Conservation (phyloP, 2,329 filamentous ascomycete genomes). For the Hortaea werneckii region DNA sequence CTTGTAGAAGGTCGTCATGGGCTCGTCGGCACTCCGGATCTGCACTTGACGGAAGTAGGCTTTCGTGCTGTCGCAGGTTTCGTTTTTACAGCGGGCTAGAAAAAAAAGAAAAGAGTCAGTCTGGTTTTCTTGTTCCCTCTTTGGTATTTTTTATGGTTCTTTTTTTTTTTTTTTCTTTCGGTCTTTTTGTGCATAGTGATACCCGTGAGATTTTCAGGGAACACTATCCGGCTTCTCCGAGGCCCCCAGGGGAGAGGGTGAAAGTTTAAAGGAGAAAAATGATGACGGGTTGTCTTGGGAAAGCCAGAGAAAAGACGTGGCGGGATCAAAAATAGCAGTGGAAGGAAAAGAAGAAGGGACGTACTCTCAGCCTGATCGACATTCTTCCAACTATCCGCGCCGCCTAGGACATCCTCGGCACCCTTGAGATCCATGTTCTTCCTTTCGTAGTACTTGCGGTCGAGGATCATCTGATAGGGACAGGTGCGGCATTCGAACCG, state of each 20-base stretch:
- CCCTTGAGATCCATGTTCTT: constrained; percentile 73
- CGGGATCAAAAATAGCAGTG: neutral
- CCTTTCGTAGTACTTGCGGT: constrained; percentile 70
- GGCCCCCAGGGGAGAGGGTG: too few relatives aligned
- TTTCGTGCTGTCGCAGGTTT: constrained; percentile 68
- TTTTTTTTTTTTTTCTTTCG: neutral
- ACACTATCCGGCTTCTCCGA: too few relatives aligned
- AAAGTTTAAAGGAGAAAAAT: too few relatives aligned
- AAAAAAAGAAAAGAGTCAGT: neutral
- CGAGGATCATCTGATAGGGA: constrained; percentile 80
- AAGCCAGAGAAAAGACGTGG: neutral
- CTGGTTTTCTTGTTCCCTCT: neutral
- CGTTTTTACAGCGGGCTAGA: constrained; percentile 68
- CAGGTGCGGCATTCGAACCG: constrained; percentile 93
- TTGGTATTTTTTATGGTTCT: neutral
- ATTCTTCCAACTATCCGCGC: constrained; percentile 80
- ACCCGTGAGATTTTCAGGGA: too few relatives aligned
- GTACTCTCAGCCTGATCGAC: constrained; percentile 66
- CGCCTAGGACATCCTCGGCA: constrained; percentile 82
- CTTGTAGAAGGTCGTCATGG: constrained; percentile 94
- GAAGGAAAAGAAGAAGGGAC: constrained; percentile 9
- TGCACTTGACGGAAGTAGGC: constrained; percentile 96
- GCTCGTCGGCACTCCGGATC: constrained; percentile 95
- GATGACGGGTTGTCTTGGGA: too few relatives aligned
- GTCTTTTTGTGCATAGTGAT: too few relatives aligned